Evolutionary conservation across 106 monocot species (phyloP).

Genomic region (Platanthera zijinensis): DNA sequence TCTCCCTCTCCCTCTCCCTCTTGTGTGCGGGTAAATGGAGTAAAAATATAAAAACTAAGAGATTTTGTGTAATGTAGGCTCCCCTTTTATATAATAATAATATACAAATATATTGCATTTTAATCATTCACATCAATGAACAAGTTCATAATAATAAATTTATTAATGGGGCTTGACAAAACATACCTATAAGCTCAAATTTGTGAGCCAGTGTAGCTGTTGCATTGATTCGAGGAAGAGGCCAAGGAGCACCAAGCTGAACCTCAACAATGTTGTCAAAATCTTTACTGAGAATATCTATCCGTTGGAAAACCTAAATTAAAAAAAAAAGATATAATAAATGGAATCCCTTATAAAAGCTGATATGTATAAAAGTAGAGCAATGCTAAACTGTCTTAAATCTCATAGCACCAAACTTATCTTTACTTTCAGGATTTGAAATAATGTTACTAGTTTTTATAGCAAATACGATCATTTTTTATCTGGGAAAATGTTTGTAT

Average conservation of each 20-base stretch:
- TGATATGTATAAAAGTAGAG: neutral
- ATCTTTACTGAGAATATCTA: conserved; percentile 80
- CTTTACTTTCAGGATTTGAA: too few species aligned
- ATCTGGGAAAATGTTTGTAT: too few species aligned
- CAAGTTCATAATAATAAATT: neutral
- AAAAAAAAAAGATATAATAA: neutral
- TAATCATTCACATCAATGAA: neutral
- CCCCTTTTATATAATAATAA: neutral
- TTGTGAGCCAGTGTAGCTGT: conserved; percentile 86
- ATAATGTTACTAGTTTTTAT: too few species aligned
- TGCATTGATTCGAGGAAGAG: conserved; percentile 64
- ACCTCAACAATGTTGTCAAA: conserved; percentile 94
- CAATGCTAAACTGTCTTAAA: too few species aligned
- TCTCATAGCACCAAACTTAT: too few species aligned
- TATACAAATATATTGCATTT: neutral
- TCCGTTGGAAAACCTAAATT: conserved; percentile 78
- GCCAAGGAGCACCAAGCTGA: conserved; percentile 86
- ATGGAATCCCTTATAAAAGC: neutral
- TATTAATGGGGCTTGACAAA: neutral
- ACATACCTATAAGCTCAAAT: conserved; percentile 73
- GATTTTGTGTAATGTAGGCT: too few species aligned
- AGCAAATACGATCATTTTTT: too few species aligned
- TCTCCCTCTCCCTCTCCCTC: too few species aligned
- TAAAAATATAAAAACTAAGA: too few species aligned
- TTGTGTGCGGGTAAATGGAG: too few species aligned